Percentiles rank a stretch among this genome's conserved stretches.
These are phyloP conservation scores for Lenwebbia sp. DNA, from an alignment of 345 rosid genomes.

Conservation along the genomic window DNA sequence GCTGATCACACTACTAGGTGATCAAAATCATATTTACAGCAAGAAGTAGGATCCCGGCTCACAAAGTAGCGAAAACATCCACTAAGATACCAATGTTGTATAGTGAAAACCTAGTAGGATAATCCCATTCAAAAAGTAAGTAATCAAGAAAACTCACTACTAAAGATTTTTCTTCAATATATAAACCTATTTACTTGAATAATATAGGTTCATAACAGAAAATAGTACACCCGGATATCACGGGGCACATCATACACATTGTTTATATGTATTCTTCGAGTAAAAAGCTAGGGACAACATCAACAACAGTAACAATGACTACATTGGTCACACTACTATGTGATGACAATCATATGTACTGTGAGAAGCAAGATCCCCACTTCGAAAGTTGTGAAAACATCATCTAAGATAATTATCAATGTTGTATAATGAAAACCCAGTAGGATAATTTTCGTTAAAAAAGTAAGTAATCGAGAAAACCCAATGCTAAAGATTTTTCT, in stretches of 20 bases:
- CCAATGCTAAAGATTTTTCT: too few relatives aligned
- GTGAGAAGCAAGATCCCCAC: not conserved
- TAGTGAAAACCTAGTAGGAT: not conserved
- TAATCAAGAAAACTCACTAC: not conserved
- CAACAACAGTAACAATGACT: too few relatives aligned
- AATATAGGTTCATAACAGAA: not conserved
- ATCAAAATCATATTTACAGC: not conserved
- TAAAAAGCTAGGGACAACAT: not conserved
- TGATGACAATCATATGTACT: not conserved
- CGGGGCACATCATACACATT: not conserved
- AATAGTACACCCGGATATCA: not conserved
- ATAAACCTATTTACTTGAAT: not conserved
- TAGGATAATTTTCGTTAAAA: too few relatives aligned
- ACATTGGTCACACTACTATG: too few relatives aligned
- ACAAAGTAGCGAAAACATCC: too few relatives aligned
- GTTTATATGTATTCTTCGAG: not conserved
- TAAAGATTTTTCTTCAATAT: not conserved
- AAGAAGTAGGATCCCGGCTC: too few relatives aligned
- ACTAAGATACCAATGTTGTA: too few relatives aligned
- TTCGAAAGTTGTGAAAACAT: not conserved
- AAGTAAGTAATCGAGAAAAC: not conserved
- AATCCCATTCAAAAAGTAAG: not conserved
- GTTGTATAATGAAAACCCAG: too few relatives aligned
- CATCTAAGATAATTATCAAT: not conserved
- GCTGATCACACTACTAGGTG: not conserved